Evolutionary conservation across 2,329 filamentous ascomycete species (phyloP), one percentile per base, ranked within the genome.

Genomic region (Alternaria metachromatica): DNA sequence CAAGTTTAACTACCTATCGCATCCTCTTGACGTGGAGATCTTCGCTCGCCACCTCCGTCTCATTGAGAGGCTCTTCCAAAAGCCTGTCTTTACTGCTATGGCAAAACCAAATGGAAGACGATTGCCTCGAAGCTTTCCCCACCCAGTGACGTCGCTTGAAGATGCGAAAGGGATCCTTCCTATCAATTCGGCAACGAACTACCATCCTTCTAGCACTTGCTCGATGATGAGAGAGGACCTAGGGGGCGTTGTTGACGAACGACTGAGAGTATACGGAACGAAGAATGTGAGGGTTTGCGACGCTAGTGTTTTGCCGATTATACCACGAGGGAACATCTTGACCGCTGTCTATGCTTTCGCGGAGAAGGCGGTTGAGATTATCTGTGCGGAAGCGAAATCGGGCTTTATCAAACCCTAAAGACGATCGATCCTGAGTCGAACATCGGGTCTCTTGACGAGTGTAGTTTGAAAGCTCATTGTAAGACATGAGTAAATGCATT

Each of bases 21-120:
- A 85, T 59, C 81, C 83, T 0, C 69, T 82, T 4, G 83, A 85
- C 60, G 63, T 80, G 4, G 78, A 83, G 33, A 65, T 84, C 7
- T 68, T 82, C 0, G 78, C 81, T 2, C 75, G 78, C 9, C 78
- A 80, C 46, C 65, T 78, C 10, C 74, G 74, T 15, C 80, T 78
- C 48, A 72, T 81, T 3, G 77, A 82, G 2, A 60, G 61, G 9
- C 67, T 71, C 6, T 71, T 69, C 48, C 69, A 69, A 10, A 13
- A 50, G 23, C 63, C 67, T 26, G 51, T 50, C 1, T 66, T 66
- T 23, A 37, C 65, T 25, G 30, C 51, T n/a, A 62, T 70, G 4
- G 26, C 44, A 6, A 70, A 72, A 18, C 60, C 64, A 0, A 26
- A 63, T 4, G 69, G 69, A 20, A 63, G 46, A 3, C 54, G 66